Base-by-base conservation (phyloP, 495 filamentous ascomycete species). In the Neurospora sp. region DNA sequence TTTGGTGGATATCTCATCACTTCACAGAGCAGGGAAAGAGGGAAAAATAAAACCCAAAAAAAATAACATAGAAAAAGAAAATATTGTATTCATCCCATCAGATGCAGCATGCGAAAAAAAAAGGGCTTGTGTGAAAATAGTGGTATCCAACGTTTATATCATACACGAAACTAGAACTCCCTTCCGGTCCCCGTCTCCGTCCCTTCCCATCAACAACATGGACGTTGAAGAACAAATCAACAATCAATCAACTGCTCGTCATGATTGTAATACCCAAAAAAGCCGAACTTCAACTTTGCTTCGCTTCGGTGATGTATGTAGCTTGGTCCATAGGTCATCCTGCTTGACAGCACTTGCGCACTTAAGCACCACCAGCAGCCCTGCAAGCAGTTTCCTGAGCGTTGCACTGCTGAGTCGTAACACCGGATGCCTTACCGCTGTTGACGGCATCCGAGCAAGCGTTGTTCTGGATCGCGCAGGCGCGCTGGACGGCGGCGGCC, bases 391-490 rank as follows among this genome's bases (percentile, higher is more conserved):
- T 35, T 69, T 81, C 80, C 76, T 87, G 86, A 22, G 77, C 71
- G 68, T 84, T 81, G 80, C 86, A 88, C 69, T 87, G 79, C 14
- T 72, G 70, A 45, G 85, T 77, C 7, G 73, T 78, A 73, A 76
- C 75, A 20, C 81, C 79, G 41, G 72, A 71, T 1, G 75, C 75
- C 59, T 74, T 40, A 42, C 81, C 79, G 41, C 74, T 38, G 73
- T 86, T 86, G 73, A 82, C 81, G 42, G 84, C 84, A 48, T 85
- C 74, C 70, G 82, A 80, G 76, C 85, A 87, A n/a, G 74, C 77
- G 75, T 87, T 87, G 75, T 85, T 83, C 81, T 87, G 85, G 70
- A 86, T 84, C 73, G 83, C 77, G 65, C 78, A 81, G 38, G 81
- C 81, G 44, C 82, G 79, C 77, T 83, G 80, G 42, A 78, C 76